Evolutionary conservation across 2,329 filamentous ascomycete species (phyloP).

Genomic region (Emericellopsis atlantica): DNA sequence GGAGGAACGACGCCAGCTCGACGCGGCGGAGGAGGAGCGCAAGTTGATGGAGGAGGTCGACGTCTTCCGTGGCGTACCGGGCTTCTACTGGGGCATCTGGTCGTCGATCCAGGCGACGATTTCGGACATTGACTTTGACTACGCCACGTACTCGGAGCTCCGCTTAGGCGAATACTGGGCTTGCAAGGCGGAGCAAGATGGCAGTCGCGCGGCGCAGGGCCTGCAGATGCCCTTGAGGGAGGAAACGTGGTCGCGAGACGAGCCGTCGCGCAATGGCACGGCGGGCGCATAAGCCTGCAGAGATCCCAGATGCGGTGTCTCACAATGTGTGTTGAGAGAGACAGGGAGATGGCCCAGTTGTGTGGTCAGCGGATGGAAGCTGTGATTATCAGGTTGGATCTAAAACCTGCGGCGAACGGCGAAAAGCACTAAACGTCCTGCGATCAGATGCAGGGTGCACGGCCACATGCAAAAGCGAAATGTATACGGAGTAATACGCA

Average conservation of each 20-base stretch:
- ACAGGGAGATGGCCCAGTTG: background rate
- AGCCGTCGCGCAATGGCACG: too few species aligned
- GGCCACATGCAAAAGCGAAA: too few species aligned
- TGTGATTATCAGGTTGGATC: too few species aligned
- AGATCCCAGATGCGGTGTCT: too few species aligned
- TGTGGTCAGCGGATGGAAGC: too few species aligned
- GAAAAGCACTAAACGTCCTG: too few species aligned
- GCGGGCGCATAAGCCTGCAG: too few species aligned
- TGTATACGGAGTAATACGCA: too few species aligned
- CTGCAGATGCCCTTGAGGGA: conserved; percentile 63
- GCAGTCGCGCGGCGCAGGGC: conserved; percentile 36
- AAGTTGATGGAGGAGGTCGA: conserved; percentile 74
- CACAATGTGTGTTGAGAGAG: background rate
- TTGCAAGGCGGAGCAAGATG: conserved; percentile 67
- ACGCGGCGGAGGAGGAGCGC: conserved; percentile 50
- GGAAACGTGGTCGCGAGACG: conserved; percentile 52
- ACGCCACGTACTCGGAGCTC: conserved; percentile 78
- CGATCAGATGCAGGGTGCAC: too few species aligned
- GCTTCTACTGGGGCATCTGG: conserved; percentile 91
- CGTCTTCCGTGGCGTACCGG: conserved; percentile 74
- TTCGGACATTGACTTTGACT: conserved; percentile 93
- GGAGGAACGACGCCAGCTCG: conserved; percentile 18
- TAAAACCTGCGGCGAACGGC: too few species aligned
- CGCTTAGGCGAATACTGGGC: conserved; percentile 86
- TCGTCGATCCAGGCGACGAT: conserved; percentile 89